Conservation (phyloP, 768 basidiomycete genomes). For the Lactarius trivialis region DNA sequence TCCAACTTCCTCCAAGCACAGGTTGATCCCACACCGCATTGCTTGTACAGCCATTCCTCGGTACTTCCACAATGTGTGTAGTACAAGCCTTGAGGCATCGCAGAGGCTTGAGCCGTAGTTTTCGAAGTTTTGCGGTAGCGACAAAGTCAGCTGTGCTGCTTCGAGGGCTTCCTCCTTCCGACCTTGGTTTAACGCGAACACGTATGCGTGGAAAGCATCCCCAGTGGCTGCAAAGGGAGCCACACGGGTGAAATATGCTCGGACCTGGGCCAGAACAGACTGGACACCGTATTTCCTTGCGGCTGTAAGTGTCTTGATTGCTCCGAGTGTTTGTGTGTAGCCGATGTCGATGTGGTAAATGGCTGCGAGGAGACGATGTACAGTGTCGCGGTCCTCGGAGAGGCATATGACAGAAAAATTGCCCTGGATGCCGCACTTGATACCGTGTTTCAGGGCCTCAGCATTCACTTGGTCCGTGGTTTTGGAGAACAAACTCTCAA, state of each 20-base stretch:
- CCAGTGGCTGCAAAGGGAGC: neutral
- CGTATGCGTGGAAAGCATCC: slow-evolving; percentile 6
- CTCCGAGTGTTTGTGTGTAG: slow-evolving; percentile 8
- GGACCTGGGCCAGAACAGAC: neutral
- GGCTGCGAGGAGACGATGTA: slow-evolving; percentile 11
- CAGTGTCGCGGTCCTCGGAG: slow-evolving; percentile 7
- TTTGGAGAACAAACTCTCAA: slow-evolving; percentile 2
- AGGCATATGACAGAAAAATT: slow-evolving; percentile 2
- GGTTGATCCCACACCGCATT: neutral
- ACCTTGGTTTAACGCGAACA: slow-evolving; percentile 1
- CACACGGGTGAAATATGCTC: neutral
- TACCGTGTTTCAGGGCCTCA: neutral
- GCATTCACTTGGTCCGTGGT: neutral
- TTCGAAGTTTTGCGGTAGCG: neutral
- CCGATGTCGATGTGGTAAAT: slow-evolving; percentile 11
- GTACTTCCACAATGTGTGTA: slow-evolving; percentile 2
- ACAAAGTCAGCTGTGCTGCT: slow-evolving; percentile 1
- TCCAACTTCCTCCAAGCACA: neutral
- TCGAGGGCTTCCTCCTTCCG: slow-evolving; percentile 4
- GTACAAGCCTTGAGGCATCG: slow-evolving; percentile 4
- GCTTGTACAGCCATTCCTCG: neutral
- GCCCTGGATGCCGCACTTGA: neutral
- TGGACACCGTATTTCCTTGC: slow-evolving; percentile 1
- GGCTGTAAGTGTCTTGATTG: slow-evolving; percentile 2
- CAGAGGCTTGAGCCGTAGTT: neutral